phyloP scores from a whole-genome alignment of 306 rosid genomes.

The Corylus heterophylla region DNA sequence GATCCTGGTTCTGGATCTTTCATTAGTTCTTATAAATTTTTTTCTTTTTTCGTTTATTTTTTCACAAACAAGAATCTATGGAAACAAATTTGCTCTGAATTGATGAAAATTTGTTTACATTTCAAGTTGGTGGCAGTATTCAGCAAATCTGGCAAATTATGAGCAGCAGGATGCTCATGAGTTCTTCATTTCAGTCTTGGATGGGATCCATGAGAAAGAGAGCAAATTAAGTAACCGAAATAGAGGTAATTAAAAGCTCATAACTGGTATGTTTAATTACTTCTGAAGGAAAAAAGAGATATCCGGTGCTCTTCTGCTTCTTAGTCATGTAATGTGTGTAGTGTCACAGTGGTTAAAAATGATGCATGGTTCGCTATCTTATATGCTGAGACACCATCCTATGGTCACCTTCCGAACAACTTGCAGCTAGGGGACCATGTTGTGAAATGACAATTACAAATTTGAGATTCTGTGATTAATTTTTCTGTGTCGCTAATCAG shows the following conservation, averaged over 20 bases:
- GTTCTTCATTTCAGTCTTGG: conserved; percentile 92
- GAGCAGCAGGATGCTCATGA: conserved; percentile 99
- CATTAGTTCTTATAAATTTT: conserved; percentile 12
- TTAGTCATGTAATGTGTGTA: conserved; percentile 15
- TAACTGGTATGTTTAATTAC: neutral
- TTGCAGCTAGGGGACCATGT: conserved; percentile 5
- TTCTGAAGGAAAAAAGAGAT: neutral
- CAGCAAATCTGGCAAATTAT: conserved; percentile 88
- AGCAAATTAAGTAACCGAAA: conserved; percentile 49
- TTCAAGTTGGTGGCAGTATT: conserved; percentile 89
- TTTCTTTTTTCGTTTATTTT: neutral
- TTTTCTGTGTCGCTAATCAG: neutral
- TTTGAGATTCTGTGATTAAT: neutral
- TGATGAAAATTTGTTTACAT: conserved; percentile 58
- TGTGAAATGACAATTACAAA: neutral
- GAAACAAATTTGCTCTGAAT: conserved; percentile 36
- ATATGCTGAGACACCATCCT: neutral
- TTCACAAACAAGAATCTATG: conserved; percentile 10
- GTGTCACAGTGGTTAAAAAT: neutral
- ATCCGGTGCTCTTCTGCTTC: conserved; percentile 16
- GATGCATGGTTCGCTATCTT: conserved; percentile 12
- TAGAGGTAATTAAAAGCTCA: conserved; percentile 52
- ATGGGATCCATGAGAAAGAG: conserved; percentile 91
- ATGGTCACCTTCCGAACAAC: neutral
- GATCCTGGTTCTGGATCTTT: neutral